phyloP scores from a whole-genome alignment of 371 early-diverging fungal genomes.

The Mucor circinelloides region DNA sequence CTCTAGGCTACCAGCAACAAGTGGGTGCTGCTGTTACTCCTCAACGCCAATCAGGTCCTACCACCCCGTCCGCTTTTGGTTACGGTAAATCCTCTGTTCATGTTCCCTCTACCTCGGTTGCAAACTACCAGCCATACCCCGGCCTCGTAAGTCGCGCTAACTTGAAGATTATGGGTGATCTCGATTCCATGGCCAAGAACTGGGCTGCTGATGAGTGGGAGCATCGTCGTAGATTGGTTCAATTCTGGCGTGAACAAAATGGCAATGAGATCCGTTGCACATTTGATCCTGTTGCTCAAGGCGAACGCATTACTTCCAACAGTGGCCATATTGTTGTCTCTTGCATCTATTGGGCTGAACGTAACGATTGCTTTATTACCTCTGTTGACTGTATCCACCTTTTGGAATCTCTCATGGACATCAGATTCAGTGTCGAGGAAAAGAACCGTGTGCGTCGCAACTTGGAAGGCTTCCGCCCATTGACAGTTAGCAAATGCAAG shows the following conservation, averaged over 20 bases:
- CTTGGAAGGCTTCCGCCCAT: slow-evolving; percentile 79
- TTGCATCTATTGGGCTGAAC: slow-evolving; percentile 82
- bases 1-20: neutral
- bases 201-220: slow-evolving; percentile 64
- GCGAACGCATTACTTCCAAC: slow-evolving; percentile 16
- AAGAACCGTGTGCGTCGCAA: slow-evolving; percentile 87
- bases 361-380: slow-evolving; percentile 76
- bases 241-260: slow-evolving; percentile 65
- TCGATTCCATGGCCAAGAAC: slow-evolving; percentile 54
- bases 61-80: neutral
- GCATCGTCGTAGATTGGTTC: slow-evolving; percentile 67
- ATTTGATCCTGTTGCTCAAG: slow-evolving; percentile 52
- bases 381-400: slow-evolving; percentile 81
- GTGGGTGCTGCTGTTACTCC: neutral
- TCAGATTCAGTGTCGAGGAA: slow-evolving; percentile 80
- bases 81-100: slow-evolving; percentile 13
- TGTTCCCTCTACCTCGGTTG: slow-evolving; percentile 20
- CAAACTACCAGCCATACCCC: slow-evolving; percentile 53
- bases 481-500: slow-evolving; percentile 79
- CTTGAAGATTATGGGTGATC: slow-evolving; percentile 61
- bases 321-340: slow-evolving; percentile 51
- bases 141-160: slow-evolving; percentile 67
- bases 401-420: slow-evolving; percentile 74
- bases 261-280: slow-evolving; percentile 62
- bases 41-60: neutral